Base-by-base conservation (phyloP, 2,329 filamentous ascomycete genomes). In the Endocalyx cinctus region DNA sequence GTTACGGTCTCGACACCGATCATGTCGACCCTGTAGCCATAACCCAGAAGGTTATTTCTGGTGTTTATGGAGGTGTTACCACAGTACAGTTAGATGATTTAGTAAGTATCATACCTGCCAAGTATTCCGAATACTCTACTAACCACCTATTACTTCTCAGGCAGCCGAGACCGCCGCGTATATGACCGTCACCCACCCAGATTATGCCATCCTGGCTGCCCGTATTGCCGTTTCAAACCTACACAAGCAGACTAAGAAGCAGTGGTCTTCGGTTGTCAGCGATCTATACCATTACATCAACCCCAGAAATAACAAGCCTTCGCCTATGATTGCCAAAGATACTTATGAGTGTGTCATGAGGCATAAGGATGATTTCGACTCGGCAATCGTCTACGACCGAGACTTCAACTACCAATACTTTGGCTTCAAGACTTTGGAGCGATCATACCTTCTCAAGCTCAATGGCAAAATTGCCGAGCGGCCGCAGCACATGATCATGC, bases 341-440 rank as follows among this genome's bases (percentile, higher is more conserved):
- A 94, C 85, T 29, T 95, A 95, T 60, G 86, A 96, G 52, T 87
- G 80, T 43, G 84, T 98, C 46, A 92, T 95, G 85, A 86, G 84
- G 56, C 88, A 98, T 66, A 88, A 87, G 54, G 92, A 95, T 36
- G 92, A 98, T 67, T 77, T 98, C 37, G 95, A 98, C 73, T 97
- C 90, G 27, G 92, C 92, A 54, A 97, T 98, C 60, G 90, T 98
- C 54, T 98, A 97, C 56, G 92, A 98, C 69, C 85, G 92, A 51
- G 92, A 98, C 62, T 98, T 98, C 77, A 96, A 97, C 77, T 98
- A 98, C 73, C 92, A 98, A 71, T 98, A 94, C 71, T 98, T 98
- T 56, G 92, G 92, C 46, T 98, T 98, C 81, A 98, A 98, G 79
- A 98, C 92, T 6, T 73, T 98, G 25, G 92, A 98, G 73, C 83